Evolutionary conservation across 2,329 filamentous ascomycete species (phyloP).

Genomic region (Hypoxylon sp.): DNA sequence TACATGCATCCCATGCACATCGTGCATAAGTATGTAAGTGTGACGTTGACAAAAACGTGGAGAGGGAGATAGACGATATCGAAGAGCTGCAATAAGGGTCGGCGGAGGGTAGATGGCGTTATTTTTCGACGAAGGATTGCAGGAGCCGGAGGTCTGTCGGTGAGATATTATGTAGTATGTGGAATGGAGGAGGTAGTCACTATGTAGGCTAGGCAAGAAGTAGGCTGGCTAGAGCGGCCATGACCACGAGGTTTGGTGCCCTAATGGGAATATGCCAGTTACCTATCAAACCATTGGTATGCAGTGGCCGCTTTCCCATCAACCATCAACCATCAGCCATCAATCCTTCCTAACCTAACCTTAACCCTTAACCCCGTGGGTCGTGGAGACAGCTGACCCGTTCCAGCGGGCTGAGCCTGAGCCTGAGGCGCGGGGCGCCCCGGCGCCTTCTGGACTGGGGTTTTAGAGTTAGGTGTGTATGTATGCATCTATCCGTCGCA

Average conservation of each 20-base stretch:
- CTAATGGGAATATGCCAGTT: conserved; percentile 19
- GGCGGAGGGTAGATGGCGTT: conserved; percentile 15
- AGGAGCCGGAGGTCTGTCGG: conserved; percentile 22
- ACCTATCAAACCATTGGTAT: conserved; percentile 5
- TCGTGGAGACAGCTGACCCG: conserved; percentile 24
- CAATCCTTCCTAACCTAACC: neutral
- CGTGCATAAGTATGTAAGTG: conserved; percentile 46
- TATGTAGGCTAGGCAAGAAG: too few relatives aligned
- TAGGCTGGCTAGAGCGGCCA: neutral
- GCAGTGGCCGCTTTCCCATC: neutral
- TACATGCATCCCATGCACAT: conserved; percentile 46
- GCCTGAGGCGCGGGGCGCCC: conserved; percentile 37
- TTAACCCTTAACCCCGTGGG: neutral
- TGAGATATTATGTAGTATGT: conserved; percentile 8
- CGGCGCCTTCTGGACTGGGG: conserved; percentile 34
- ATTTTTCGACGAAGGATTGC: conserved; percentile 25
- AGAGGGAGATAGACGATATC: conserved; percentile 45
- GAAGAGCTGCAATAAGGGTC: conserved; percentile 42
- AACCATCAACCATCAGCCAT: neutral
- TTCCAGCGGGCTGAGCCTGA: conserved; percentile 33
- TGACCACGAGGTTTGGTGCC: conserved; percentile 11
- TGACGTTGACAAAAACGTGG: conserved; percentile 46
- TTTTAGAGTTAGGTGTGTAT: conserved; percentile 35
- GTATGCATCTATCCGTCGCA: conserved; percentile 39
- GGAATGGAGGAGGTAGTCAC: neutral